Percentiles rank a stretch among this genome's conserved stretches.
Evolutionary conservation across 2,329 filamentous ascomycete genomes (phyloP).

Genomic region (Ceratocystis alfenasii): DNA sequence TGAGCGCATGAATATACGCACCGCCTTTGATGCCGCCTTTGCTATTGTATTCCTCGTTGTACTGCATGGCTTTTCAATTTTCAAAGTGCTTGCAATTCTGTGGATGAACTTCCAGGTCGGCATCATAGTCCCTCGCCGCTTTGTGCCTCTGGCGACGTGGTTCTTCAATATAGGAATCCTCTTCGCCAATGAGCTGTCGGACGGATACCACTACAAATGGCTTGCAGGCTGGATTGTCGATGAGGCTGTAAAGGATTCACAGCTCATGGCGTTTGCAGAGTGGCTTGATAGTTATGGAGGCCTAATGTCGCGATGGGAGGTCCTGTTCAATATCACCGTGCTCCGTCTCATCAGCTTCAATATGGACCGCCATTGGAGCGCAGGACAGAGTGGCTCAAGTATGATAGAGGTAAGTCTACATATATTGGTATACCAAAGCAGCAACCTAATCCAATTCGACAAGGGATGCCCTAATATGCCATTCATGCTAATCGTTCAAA

Average conservation of each 20-base stretch:
- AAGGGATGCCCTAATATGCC: not conserved
- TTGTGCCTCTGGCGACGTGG: slow-evolving; percentile 72
- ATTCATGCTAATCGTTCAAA: slow-evolving; percentile 56
- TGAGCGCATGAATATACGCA: slow-evolving; percentile 40
- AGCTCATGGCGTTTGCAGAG: slow-evolving; percentile 48
- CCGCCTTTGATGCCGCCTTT: slow-evolving; percentile 73
- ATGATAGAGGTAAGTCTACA: slow-evolving; percentile 61
- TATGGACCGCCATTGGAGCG: slow-evolving; percentile 89
- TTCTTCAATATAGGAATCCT: slow-evolving; percentile 73
- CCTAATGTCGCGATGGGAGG: slow-evolving; percentile 81
- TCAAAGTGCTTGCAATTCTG: slow-evolving; percentile 73
- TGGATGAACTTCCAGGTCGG: slow-evolving; percentile 71
- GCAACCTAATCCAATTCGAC: not conserved
- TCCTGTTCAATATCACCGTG: slow-evolving; percentile 95
- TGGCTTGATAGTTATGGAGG: slow-evolving; percentile 72
- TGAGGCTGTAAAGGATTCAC: slow-evolving; percentile 27
- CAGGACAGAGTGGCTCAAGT: slow-evolving; percentile 46
- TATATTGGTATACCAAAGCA: not conserved
- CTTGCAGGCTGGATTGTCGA: slow-evolving; percentile 39
- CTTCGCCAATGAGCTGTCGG: slow-evolving; percentile 77
- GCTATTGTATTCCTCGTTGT: slow-evolving; percentile 64
- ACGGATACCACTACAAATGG: slow-evolving; percentile 60
- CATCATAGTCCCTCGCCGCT: slow-evolving; percentile 55
- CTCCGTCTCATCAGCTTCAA: slow-evolving; percentile 93
- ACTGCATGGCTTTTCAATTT: slow-evolving; percentile 72